These are phyloP conservation scores for Cyclaneusma minus DNA, from an alignment of 2,329 filamentous ascomycete genomes.

Conservation along the genomic window DNA sequence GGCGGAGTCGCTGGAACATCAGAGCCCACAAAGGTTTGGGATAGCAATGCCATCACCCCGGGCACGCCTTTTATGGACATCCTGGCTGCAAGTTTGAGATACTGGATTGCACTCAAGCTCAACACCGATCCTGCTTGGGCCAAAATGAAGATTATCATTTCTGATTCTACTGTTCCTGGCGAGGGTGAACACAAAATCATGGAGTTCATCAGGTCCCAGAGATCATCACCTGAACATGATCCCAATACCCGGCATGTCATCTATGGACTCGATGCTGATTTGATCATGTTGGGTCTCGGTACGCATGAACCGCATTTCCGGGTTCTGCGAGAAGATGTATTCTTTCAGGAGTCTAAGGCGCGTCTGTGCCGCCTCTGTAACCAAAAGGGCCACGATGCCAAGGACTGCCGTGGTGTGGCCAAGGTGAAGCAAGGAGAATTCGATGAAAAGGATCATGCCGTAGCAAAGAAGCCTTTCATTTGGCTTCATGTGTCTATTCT, in stretches of 20 bases:
- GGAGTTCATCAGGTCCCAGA: constrained; percentile 91
- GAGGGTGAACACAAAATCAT: constrained; percentile 99
- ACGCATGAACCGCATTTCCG: constrained; percentile 97
- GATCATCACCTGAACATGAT: constrained; percentile 78
- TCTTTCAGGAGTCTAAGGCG: constrained; percentile 72
- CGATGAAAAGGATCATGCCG: constrained; percentile 62
- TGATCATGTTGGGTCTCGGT: constrained; percentile 95
- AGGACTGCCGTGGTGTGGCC: constrained; percentile 64
- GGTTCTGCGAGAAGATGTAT: constrained; percentile 92
- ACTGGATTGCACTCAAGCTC: constrained; percentile 95
- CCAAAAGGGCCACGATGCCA: constrained; percentile 80
- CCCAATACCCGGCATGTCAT: constrained; percentile 97
- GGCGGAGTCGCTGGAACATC: constrained; percentile 45
- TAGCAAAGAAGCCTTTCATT: constrained; percentile 78
- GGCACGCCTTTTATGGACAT: constrained; percentile 99
- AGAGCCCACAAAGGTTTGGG: constrained; percentile 77
- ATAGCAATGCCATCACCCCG: constrained; percentile 75
- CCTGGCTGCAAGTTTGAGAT: constrained; percentile 74
- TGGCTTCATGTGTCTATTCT: constrained; percentile 91
- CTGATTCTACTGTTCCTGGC: constrained; percentile 91
- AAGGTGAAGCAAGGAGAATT: constrained; percentile 68
- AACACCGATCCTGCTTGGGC: constrained; percentile 95
- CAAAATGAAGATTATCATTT: constrained; percentile 94
- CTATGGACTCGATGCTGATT: constrained; percentile 90
- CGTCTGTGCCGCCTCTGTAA: constrained; percentile 79